Base-by-base conservation (phyloP, 2,329 filamentous ascomycete genomes). In the Fusarium oligoseptatum region DNA sequence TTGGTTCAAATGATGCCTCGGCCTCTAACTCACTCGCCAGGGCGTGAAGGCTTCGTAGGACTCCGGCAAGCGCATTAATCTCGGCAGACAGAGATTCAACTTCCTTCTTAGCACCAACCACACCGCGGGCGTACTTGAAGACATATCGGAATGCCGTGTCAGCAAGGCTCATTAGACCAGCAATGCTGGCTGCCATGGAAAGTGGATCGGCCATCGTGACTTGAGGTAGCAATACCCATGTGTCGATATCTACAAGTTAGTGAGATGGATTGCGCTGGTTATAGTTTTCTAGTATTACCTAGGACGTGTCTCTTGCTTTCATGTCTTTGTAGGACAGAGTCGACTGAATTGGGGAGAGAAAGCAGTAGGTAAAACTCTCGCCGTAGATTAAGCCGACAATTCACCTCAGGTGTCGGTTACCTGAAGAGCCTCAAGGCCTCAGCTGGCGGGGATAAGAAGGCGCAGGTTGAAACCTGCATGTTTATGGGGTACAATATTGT, bases 141-240 rank as follows among this genome's bases (percentile, higher is more conserved):
- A 56, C 52, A 37, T 63, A 60, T 34, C 37, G 34, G 20, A 69
- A 71, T 15, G 41, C 32, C 9, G 39, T 45, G 7, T 69, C 66
- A 7, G 69, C 50, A 7, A 71, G 62, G 41, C 39, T 60, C 27
- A 64, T 57, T 4, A 71, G 50, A 14, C 66, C 66, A 64, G 66
- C 66, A 8, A 71, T 61, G 50, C 66, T 71, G 17, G 52, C 69
- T 5, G 69, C 43, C 14, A 66, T 17, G 24, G 65, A 64, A 27
- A 71, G 66, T n/a, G 69, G 69, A 12, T 68, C 68, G 6, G 41
- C 32, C 68, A 70, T 67, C 6, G 20, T 5, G 29, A 7, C 15
- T 11, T 15, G 14, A 36, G 55, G 45, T 29, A 50, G 24, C 4
- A 7, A 29, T 48, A 24, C 14, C n/a, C 41, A 22, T 22, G 41